phyloP scores from a whole-genome alignment of 1,139 yeast species.

The Zygosaccharomyces pseudobailii region DNA sequence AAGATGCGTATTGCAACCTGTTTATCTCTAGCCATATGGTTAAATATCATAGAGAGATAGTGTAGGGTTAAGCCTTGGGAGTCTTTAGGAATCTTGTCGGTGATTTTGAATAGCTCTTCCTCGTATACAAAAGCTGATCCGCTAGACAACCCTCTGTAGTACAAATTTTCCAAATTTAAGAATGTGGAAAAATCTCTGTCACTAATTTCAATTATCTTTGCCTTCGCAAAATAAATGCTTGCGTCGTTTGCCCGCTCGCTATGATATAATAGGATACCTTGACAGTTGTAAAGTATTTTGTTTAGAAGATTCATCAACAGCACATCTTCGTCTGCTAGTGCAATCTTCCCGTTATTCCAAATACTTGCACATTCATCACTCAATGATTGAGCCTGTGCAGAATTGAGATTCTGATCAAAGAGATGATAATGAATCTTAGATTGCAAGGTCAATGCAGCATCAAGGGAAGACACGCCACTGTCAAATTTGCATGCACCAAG shows the following conservation, averaged over 20 bases:
- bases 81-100: conserved; percentile 13
- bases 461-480: conserved; percentile 20
- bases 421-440: conserved; percentile 28
- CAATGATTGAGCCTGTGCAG: conserved; percentile 19
- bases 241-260: conserved; percentile 13
- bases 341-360: conserved; percentile 9
- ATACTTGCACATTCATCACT: conserved; percentile 20
- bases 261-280: conserved; percentile 20
- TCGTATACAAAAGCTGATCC: conserved; percentile 7
- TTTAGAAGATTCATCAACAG: conserved; percentile 10
- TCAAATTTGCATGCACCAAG: conserved; percentile 25
- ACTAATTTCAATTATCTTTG: conserved; percentile 6
- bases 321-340: conserved; percentile 8
- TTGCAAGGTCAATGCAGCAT: conserved; percentile 26
- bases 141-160: conserved; percentile 19
- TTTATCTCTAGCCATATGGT: conserved; percentile 5
- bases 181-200: conserved; percentile 15
- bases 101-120: conserved; percentile 6
- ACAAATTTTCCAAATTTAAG: conserved; percentile 27
- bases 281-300: conserved; percentile 21
- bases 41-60: conserved; percentile 14
- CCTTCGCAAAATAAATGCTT: conserved; percentile 8
- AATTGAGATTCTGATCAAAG: conserved; percentile 14
- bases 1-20: not conserved
- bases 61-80: conserved; percentile 17